A percentile compares a stretch with the other conserved stretches of the same genome.
Conservation (phyloP, 805 yeast genomes). For the Candida golubevii region DNA sequence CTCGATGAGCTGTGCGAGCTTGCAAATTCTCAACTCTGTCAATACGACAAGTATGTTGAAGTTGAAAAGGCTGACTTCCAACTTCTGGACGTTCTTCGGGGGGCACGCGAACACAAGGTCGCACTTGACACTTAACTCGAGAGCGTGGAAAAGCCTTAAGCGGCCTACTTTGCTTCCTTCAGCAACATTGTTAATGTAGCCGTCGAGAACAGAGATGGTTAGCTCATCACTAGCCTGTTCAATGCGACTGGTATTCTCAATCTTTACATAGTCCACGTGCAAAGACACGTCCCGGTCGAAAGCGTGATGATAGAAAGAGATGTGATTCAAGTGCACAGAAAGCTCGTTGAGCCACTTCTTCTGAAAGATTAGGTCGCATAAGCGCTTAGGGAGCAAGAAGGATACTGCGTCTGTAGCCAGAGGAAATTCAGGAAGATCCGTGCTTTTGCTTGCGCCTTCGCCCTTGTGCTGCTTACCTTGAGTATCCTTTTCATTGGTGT, state of each 20-base stretch:
- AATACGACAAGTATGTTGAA: conserved; percentile 8
- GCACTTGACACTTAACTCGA: conserved; percentile 11
- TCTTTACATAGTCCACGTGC: conserved; percentile 14
- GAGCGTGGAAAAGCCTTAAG: conserved; percentile 11
- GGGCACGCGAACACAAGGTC: conserved; percentile 7
- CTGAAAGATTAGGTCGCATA: conserved; percentile 4
- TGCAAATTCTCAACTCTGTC: conserved; percentile 9
- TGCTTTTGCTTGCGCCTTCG: not conserved
- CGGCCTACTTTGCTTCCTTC: conserved; percentile 1
- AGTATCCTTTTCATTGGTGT: not conserved
- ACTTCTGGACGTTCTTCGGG: not conserved
- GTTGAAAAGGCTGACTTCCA: conserved; percentile 4
- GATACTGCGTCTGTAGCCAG: not conserved
- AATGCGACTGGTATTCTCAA: conserved; percentile 8
- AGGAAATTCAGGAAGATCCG: not conserved
- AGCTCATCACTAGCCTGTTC: conserved; percentile 3
- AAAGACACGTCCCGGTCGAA: conserved; percentile 9
- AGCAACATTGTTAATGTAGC: conserved; percentile 8
- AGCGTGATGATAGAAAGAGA: conserved; percentile 13
- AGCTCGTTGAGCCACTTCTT: conserved; percentile 15
- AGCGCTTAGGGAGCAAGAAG: conserved; percentile 3
- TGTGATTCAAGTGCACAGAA: conserved; percentile 11
- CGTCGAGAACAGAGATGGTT: conserved; percentile 10
- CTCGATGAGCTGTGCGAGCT: conserved; percentile 7
- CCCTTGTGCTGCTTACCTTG: not conserved